Evolutionary conservation across 441 rosid genomes (phyloP).

Genomic region (Corymbia citriodora): DNA sequence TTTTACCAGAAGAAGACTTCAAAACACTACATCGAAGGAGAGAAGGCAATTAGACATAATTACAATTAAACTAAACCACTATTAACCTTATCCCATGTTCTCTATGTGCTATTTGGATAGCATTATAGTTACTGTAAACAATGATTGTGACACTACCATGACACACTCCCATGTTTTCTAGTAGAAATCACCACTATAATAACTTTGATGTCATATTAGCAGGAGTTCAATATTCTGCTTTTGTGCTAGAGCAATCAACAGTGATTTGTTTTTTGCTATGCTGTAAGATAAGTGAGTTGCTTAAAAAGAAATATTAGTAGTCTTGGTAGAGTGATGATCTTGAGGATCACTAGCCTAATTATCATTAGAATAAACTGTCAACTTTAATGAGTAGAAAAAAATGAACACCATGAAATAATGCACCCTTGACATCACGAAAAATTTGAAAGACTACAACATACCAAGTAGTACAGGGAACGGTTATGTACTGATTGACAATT

Average conservation of each 20-base stretch:
- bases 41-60: neutral
- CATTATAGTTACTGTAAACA: neutral
- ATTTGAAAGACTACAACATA: neutral
- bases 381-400: neutral
- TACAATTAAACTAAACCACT: neutral
- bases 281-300: neutral
- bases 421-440: neutral
- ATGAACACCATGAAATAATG: neutral
- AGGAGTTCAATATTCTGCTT: neutral
- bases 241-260: neutral
- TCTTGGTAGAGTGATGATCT: neutral
- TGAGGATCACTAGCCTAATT: no score
- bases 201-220: neutral
- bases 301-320: neutral
- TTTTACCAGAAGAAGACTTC: neutral
- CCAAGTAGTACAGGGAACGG: neutral
- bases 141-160: neutral
- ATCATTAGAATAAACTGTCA: neutral
- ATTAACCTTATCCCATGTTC: neutral
- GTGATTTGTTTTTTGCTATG: neutral
- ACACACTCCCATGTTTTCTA: neutral
- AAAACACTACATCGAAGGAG: neutral
- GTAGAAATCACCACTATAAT: neutral
- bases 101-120: neutral
- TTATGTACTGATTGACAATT: neutral